Evolutionary conservation across 371 early-diverging fungal genomes (phyloP).

Genomic region (Smittium culicis): DNA sequence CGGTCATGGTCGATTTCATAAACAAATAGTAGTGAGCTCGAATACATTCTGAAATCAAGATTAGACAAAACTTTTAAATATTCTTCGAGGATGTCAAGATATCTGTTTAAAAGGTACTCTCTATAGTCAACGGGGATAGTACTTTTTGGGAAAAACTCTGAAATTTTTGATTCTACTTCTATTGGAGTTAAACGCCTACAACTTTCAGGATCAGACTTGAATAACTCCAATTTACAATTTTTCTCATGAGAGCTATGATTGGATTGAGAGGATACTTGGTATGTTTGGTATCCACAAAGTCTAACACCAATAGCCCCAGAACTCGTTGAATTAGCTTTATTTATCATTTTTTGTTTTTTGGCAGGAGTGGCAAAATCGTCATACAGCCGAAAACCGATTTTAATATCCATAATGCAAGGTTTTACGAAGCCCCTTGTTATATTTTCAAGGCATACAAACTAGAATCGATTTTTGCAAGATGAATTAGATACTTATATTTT

Average conservation of each 20-base stretch:
- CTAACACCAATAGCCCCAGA: conserved; percentile 40
- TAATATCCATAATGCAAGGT: conserved; percentile 65
- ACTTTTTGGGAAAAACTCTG: conserved; percentile 35
- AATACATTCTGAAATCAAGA: conserved; percentile 41
- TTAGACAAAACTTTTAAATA: conserved; percentile 33
- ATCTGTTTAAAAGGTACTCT: conserved; percentile 43
- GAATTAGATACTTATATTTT: neutral
- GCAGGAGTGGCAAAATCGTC: conserved; percentile 44
- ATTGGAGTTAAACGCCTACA: conserved; percentile 23
- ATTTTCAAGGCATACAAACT: conserved; percentile 54
- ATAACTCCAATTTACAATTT: conserved; percentile 28
- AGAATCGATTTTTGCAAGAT: neutral
- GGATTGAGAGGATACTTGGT: neutral
- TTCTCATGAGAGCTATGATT: conserved; percentile 24
- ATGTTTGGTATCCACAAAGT: conserved; percentile 47
- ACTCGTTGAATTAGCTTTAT: conserved; percentile 43
- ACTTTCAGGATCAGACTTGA: neutral
- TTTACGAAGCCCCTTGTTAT: conserved; percentile 45
- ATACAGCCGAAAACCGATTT: conserved; percentile 50
- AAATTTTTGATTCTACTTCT: conserved; percentile 33
- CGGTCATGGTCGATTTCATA: conserved; percentile 48
- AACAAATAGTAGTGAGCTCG: conserved; percentile 51
- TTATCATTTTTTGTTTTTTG: conserved; percentile 45
- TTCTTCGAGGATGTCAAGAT: conserved; percentile 41
- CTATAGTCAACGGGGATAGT: conserved; percentile 31